phyloP scores from a whole-genome alignment of 352 stramenopile genomes.

The Pythium phragmiticola region DNA sequence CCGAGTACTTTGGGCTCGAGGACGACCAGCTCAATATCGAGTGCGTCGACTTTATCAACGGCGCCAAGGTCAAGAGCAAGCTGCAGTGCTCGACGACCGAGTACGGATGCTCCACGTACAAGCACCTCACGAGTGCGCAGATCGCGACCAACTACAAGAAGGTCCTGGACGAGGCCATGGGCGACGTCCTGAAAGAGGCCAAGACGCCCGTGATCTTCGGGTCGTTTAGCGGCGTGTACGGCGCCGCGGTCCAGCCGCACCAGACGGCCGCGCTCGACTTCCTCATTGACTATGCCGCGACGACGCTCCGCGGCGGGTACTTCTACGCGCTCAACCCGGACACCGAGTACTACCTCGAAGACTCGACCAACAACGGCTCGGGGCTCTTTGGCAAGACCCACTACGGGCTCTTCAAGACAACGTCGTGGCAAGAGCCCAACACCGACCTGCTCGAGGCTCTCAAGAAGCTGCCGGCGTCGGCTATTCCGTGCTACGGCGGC shows the following conservation, averaged over 20 bases:
- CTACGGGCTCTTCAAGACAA: conserved; percentile 54
- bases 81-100: conserved; percentile 36
- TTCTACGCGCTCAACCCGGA: conserved; percentile 70
- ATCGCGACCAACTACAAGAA: conserved; percentile 37
- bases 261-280: conserved; percentile 58
- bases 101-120: conserved; percentile 46
- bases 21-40: conserved; percentile 25
- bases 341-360: conserved; percentile 55
- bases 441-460: conserved; percentile 47
- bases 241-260: conserved; percentile 37
- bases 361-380: conserved; percentile 40
- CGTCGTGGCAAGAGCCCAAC: conserved; percentile 57
- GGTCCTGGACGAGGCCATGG: conserved; percentile 46
- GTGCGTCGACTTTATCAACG: conserved; percentile 49
- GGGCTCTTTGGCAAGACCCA: conserved; percentile 52
- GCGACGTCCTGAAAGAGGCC: conserved; percentile 29
- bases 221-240: conserved; percentile 68
- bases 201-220: conserved; percentile 55
- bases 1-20: conserved; percentile 28
- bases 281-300: conserved; percentile 55
- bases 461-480: conserved; percentile 36
- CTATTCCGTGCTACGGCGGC: conserved; percentile 65
- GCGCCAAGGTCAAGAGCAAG: conserved; percentile 34
- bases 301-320: conserved; percentile 51
- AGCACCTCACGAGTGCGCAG: conserved; percentile 32